Evolutionary conservation across 2,329 filamentous ascomycete species (phyloP), one percentile per base, ranked within the genome.

Genomic region (Salinomyces thailandicus): DNA sequence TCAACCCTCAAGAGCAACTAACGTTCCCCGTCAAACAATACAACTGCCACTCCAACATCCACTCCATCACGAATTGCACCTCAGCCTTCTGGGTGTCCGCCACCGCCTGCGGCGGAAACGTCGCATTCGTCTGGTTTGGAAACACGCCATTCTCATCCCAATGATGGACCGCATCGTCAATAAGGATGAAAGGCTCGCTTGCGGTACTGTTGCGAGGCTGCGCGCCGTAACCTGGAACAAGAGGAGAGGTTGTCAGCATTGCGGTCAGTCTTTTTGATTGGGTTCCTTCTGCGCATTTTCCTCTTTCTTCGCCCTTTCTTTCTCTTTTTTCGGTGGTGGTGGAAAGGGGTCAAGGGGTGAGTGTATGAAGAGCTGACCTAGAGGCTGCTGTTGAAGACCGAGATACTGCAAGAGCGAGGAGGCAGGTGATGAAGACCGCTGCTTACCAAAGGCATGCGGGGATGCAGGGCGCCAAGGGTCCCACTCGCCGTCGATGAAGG

Each of bases 381-480:
- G n/a, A n/a, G n/a, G n/a, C 22, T 26, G 22, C 22, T 24, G 20
- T n/a, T 24, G 20, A 24, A 26, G 3, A 2, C n/a, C 2, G 9
- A 2, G 22, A n/a, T 2, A 9, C 4, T 26, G 22, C 22, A 26
- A n/a, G n/a, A n/a, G 9, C 3, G 22, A 26, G n/a, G 22, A 26
- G n/a, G 22, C 22, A 26, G 22, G n/a, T 8, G 4, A 3, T 2
- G 22, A 9, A n/a, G 22, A 26, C n/a, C 15, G 28, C 28, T 31
- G 35, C 44, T 36, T 45, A 47, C 1, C 71, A n/a, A 75, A 71
- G 0, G 77, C 78, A 33, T 89, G 77, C 1, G 81, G 75, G 0
- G 79, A 81, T 0, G 81, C 81, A 0, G 76, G 74, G 13, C 79
- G 72, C 85, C 85, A 93, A 0, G 85, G 84, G 53, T 93, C 85